Base-by-base conservation (phyloP, 1,139 yeast genomes). In the Nadsonia starkeyi-henricii region DNA sequence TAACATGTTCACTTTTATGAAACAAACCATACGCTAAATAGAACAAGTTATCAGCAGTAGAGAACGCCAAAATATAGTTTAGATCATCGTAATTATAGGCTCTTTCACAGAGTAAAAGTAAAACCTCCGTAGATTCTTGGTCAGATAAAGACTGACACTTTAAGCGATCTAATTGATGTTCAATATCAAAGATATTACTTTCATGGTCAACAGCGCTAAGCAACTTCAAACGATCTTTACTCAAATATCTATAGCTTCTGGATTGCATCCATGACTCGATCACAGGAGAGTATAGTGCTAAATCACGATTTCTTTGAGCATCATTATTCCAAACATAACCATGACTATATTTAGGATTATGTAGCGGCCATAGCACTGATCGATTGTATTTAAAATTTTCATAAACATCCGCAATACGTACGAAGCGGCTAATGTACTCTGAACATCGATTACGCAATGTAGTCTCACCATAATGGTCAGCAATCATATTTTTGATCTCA, bases 181-280 rank as follows among this genome's bases (percentile, higher is more conserved):
- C 64, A 44, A 58, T 57, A 47, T 65, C 68, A 43, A 63, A 54
- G 20, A 59, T 62, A 30, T 51, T 46, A 44, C 21, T 52, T 56
- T 58, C 59, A 59, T 33, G 4, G 5, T 33, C 17, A 4, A 33
- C 12, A 3, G 39, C 39, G 17, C 17, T 33, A 15, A 33, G 39
- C 15, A 33, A 7, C 17, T 33, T n/a, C 17, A 33, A 15, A n/a
- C 55, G 57, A 48, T 62, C 65, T 37, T 52, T 55, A 9, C 56
- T 50, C 43, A 56, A 61, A 47, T 52, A 53, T 42, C 54, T 52
- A 51, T 63, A 63, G 43, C 61, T 57, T 26, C 61, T 52, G 18
- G 66, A 58, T 20, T 51, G 53, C 36, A 63, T 48, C 68, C 68
- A 65, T 13, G 65, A 67, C 50, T 63, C 67, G 42, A 63, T 57